These are phyloP conservation scores for Melanomma pulvis-pyrius DNA, from an alignment of 495 filamentous ascomycete species.

Conservation along the genomic window DNA sequence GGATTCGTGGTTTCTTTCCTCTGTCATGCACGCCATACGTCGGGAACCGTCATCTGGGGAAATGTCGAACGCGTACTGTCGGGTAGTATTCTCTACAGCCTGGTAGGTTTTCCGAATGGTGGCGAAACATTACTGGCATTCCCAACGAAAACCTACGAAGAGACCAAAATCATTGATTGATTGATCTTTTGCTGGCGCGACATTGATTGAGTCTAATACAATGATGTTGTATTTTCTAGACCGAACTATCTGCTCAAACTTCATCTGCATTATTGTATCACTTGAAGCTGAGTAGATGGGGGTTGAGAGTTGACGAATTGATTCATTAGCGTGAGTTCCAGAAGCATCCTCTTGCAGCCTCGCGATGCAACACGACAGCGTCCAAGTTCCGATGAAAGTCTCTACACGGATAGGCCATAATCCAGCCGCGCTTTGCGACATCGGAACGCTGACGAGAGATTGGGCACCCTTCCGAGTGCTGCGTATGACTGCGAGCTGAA, in stretches of 20 bases:
- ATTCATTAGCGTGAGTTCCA: not conserved
- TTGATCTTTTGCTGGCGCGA: too few relatives aligned
- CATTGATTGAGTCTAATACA: too few relatives aligned
- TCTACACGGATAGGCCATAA: not conserved
- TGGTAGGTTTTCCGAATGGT: too few relatives aligned
- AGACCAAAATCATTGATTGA: too few relatives aligned
- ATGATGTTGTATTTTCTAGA: too few relatives aligned
- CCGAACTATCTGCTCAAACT: too few relatives aligned
- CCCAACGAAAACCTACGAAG: too few relatives aligned
- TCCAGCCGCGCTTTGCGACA: not conserved
- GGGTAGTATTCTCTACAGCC: too few relatives aligned
- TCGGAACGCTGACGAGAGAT: not conserved
- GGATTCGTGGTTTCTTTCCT: constrained; percentile 1
- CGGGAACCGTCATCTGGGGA: not conserved
- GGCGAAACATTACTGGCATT: too few relatives aligned
- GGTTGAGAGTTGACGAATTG: not conserved
- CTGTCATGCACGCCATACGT: not conserved
- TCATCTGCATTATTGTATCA: too few relatives aligned
- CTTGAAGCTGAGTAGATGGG: not conserved
- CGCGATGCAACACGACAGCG: not conserved
- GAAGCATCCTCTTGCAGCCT: not conserved
- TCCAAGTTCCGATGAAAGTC: not conserved
- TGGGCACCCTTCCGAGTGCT: not conserved
- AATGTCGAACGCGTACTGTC: not conserved
- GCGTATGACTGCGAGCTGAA: not conserved